Evolutionary conservation across 2,329 filamentous ascomycete genomes (phyloP).

Genomic region (Aspergillus sp.): DNA sequence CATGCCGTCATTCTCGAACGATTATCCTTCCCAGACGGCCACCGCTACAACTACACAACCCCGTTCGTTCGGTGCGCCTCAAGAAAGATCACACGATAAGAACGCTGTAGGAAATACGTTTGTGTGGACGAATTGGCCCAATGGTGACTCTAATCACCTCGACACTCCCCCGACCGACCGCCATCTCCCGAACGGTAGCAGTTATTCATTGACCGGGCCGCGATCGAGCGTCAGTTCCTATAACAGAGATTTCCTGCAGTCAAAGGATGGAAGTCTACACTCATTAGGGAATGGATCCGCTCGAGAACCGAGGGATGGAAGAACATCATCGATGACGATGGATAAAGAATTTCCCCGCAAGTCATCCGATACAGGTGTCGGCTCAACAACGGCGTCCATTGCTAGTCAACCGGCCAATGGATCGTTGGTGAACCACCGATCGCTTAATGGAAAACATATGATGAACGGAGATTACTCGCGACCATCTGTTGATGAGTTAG

Average conservation of each 20-base stretch:
- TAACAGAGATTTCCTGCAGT: constrained; percentile 40
- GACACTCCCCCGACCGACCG: constrained; percentile 41
- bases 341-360: constrained; percentile 27
- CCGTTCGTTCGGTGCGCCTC: constrained; percentile 41
- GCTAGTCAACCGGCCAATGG: constrained; percentile 30
- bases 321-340: constrained; percentile 28
- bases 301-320: constrained; percentile 33
- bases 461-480: constrained; percentile 33
- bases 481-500: constrained; percentile 32
- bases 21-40: constrained; percentile 34
- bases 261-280: constrained; percentile 51
- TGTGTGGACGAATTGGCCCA: constrained; percentile 47
- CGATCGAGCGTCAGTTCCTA: constrained; percentile 48
- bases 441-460: constrained; percentile 29
- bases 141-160: constrained; percentile 42
- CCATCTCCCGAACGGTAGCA: constrained; percentile 52
- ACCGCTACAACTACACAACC: constrained; percentile 35
- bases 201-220: constrained; percentile 61
- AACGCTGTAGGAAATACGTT: constrained; percentile 46
- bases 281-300: constrained; percentile 38
- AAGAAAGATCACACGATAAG: constrained; percentile 47
- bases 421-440: constrained; percentile 21
- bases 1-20: constrained; percentile 43
- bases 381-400: constrained; percentile 25
- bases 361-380: constrained; percentile 29